Evolutionary conservation across 1,284 basidiomycete genomes (phyloP).

Genomic region (Pholiota adiposa): DNA sequence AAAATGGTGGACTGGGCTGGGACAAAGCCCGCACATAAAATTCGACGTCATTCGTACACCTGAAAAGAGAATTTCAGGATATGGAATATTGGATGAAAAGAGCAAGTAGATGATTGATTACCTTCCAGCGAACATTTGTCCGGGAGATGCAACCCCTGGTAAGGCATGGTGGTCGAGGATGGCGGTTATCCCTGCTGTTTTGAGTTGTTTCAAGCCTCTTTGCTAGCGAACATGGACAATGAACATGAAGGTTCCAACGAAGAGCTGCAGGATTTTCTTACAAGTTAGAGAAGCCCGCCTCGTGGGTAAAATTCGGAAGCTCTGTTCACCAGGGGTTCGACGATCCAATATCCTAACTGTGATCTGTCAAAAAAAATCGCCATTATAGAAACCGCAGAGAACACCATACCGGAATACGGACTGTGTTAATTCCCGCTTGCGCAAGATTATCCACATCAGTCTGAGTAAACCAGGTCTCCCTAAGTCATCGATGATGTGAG

Average conservation of each 20-base stretch:
- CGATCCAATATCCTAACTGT: constrained; percentile 81
- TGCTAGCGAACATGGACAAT: constrained; percentile 41
- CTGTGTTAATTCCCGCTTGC: constrained; percentile 67
- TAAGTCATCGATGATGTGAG: constrained; percentile 26
- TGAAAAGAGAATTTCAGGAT: constrained; percentile 10
- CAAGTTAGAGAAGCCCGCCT: no score
- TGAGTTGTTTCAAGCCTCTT: constrained; percentile 61
- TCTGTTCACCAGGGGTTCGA: constrained; percentile 71
- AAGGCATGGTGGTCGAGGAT: constrained; percentile 80
- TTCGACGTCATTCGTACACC: constrained; percentile 70
- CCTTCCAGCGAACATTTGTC: constrained; percentile 71
- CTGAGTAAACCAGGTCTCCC: constrained; percentile 75
- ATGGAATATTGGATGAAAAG: background rate
- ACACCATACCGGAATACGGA: constrained; percentile 68
- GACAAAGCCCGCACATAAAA: constrained; percentile 61
- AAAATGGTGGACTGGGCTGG: background rate
- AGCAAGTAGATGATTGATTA: constrained; percentile 30
- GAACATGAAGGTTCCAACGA: background rate
- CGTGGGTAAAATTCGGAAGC: background rate
- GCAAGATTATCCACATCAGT: constrained; percentile 58
- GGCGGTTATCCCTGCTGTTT: constrained; percentile 62
- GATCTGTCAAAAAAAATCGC: background rate
- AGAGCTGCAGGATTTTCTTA: background rate
- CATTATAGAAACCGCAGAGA: background rate
- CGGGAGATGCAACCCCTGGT: constrained; percentile 66